These are phyloP conservation scores for Triticum turgidum DNA, from an alignment of 176 grass and related monocot species.

Conservation along the genomic window DNA sequence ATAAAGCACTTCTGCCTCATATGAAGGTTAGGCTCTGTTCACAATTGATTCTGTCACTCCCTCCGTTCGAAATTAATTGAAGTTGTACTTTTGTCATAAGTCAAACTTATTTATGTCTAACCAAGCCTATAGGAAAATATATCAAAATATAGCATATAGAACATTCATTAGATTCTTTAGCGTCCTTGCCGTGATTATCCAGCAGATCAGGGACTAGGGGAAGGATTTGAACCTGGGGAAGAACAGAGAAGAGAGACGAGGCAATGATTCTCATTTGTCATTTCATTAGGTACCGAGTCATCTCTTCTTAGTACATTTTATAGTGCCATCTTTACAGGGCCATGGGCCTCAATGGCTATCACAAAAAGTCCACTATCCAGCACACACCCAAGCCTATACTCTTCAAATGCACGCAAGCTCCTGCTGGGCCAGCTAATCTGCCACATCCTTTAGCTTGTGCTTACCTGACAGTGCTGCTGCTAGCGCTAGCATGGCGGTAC, in stretches of 20 bases:
- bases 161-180: neutral
- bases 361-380: neutral
- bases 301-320: too few relatives aligned
- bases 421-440: neutral
- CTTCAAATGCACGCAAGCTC: neutral
- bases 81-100: neutral
- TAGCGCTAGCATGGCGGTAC: neutral
- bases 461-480: neutral
- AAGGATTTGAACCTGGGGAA: neutral
- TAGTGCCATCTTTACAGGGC: too few relatives aligned
- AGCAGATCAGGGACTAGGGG: too few relatives aligned
- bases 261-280: neutral
- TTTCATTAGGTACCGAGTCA: too few relatives aligned
- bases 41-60: conserved; percentile 15
- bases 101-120: neutral
- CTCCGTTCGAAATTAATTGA: neutral
- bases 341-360: too few relatives aligned
- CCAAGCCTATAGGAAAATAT: neutral
- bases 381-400: too few relatives aligned
- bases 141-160: neutral
- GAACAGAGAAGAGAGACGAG: neutral
- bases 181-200: neutral
- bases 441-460: neutral
- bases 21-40: conserved; percentile 77
- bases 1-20: conserved; percentile 95